Conservation (phyloP, 176 grass and related monocot species). For the Juncus inflexus region DNA sequence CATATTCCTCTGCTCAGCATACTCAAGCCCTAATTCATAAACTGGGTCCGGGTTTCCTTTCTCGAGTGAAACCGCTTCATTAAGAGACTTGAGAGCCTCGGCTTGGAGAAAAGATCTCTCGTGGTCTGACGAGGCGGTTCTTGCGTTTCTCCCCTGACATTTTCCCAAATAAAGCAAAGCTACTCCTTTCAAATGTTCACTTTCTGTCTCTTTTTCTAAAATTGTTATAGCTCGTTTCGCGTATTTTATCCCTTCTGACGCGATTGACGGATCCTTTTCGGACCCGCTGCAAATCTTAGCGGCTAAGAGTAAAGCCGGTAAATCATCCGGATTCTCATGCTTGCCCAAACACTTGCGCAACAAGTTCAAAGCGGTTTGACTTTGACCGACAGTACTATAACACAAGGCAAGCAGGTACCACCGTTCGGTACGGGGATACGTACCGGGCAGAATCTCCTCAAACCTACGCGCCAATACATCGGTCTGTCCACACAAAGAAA, state of each 20-base stretch:
- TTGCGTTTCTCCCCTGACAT: conserved; percentile 71
- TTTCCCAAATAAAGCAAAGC: conserved; percentile 66
- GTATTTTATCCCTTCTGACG: conserved; percentile 79
- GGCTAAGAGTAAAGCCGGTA: conserved; percentile 67
- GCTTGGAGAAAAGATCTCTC: conserved; percentile 70
- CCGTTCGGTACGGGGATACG: conserved; percentile 70
- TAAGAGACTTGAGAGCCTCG: conserved; percentile 76
- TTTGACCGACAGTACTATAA: conserved; percentile 52
- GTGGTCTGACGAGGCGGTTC: conserved; percentile 70
- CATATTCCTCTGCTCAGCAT: conserved; percentile 85
- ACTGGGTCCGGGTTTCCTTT: conserved; percentile 54
- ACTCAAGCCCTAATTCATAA: conserved; percentile 76
- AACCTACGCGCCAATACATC: conserved; percentile 62
- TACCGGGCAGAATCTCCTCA: conserved; percentile 84
- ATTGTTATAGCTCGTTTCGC: conserved; percentile 59
- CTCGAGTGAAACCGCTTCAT: conserved; percentile 52
- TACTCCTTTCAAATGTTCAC: conserved; percentile 66
- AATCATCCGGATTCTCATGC: conserved; percentile 66
- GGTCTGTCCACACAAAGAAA: conserved; percentile 82
- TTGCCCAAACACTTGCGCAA: conserved; percentile 71
- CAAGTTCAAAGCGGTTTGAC: conserved; percentile 70
- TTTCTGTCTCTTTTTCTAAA: conserved; percentile 24
- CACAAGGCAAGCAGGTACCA: conserved; percentile 87
- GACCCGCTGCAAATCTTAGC: conserved; percentile 77
- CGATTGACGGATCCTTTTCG: conserved; percentile 32